These are phyloP conservation scores for Cardamine occulta DNA, from an alignment of 345 rosid genomes.

Conservation along the genomic window DNA sequence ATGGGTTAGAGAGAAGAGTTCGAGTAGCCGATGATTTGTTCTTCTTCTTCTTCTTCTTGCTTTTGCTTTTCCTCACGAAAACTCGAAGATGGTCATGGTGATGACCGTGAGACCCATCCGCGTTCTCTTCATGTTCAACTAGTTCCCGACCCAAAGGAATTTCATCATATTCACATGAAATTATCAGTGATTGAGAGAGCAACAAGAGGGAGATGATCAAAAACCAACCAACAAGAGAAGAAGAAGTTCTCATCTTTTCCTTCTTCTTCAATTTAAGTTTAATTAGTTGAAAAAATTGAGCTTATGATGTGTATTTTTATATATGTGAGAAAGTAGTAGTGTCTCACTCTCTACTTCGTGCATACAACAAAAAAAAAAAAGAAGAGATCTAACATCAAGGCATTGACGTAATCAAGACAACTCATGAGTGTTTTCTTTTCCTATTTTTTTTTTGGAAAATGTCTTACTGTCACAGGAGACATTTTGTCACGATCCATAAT, in stretches of 20 bases:
- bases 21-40: constrained; percentile 36
- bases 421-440: background rate
- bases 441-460: background rate
- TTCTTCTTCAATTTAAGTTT: background rate
- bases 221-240: constrained; percentile 36
- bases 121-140: constrained; percentile 34
- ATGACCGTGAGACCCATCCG: constrained; percentile 12
- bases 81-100: constrained; percentile 39
- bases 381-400: background rate
- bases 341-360: constrained; percentile 19
- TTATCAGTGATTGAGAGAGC: constrained; percentile 31
- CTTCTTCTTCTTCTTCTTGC: constrained; percentile 36
- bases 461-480: background rate
- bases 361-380: constrained; percentile 3
- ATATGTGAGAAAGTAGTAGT: constrained; percentile 15
- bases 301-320: constrained; percentile 22
- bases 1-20: constrained; percentile 46
- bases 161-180: constrained; percentile 2
- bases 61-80: constrained; percentile 26
- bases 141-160: constrained; percentile 28
- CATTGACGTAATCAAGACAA: constrained; percentile 17
- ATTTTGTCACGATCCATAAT: constrained; percentile 20
- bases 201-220: constrained; percentile 38
- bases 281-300: background rate
- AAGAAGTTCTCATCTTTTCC: constrained; percentile 25